A percentile compares a stretch with the other conserved stretches of the same genome.
Conservation (phyloP, 2,329 filamentous ascomycete species). For the Cytospora piceicola region DNA sequence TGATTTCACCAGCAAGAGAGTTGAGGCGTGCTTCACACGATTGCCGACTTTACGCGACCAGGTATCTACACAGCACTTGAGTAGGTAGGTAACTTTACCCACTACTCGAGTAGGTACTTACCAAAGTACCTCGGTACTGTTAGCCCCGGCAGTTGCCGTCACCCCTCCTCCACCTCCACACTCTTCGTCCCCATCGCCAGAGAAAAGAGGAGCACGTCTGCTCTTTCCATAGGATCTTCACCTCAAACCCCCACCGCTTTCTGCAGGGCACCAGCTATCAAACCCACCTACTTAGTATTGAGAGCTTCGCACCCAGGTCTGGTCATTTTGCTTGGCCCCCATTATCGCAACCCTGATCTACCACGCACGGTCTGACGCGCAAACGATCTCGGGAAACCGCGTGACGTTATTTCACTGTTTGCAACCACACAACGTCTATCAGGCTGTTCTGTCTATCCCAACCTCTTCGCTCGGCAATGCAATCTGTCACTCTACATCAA, state of each 20-base stretch:
- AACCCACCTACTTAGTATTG: not conserved
- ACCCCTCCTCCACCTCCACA: not conserved
- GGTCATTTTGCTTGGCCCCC: not conserved
- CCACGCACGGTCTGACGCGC: not conserved
- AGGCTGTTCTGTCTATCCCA: not conserved
- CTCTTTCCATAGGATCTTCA: not conserved
- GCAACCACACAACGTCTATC: not conserved
- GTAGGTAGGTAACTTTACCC: too few species aligned
- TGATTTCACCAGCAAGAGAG: too few species aligned
- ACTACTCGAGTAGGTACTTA: too few species aligned
- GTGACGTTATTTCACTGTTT: not conserved
- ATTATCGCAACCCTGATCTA: not conserved
- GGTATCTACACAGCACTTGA: too few species aligned
- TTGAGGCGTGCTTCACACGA: too few species aligned
- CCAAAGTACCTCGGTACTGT: not conserved
- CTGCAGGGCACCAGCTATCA: not conserved
- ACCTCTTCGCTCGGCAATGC: not conserved
- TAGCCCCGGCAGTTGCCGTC: constrained; percentile 1
- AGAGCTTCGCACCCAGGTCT: not conserved
- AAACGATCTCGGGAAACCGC: not conserved
- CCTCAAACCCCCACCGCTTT: too few species aligned
- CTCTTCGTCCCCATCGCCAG: not conserved
- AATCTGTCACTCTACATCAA: not conserved
- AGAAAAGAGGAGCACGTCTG: not conserved
- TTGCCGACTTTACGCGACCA: too few species aligned